Evolutionary conservation across 495 filamentous ascomycete species (phyloP).

Genomic region (Xylona heveae): DNA sequence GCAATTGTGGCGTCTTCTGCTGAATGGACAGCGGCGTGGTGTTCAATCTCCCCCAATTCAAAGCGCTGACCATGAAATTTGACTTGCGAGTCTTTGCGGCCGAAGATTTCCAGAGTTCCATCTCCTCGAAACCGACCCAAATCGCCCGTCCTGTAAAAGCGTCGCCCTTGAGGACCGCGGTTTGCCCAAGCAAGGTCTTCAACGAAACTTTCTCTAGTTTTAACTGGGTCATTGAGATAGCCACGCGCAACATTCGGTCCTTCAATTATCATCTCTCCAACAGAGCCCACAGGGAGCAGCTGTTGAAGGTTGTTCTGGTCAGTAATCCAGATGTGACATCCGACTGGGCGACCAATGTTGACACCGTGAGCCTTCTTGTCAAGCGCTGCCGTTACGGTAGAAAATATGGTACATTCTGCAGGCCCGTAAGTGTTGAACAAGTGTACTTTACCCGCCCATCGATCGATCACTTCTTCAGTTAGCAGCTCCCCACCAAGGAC

Average conservation of each 20-base stretch:
- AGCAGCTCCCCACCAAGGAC: constrained; percentile 21
- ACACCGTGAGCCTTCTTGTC: too few species aligned
- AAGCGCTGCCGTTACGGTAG: too few species aligned
- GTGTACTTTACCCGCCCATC: constrained; percentile 13
- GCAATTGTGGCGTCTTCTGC: background rate
- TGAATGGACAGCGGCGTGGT: constrained; percentile 4
- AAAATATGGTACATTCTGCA: too few species aligned
- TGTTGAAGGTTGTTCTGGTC: constrained; percentile 12
- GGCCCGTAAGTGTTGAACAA: constrained; percentile 20
- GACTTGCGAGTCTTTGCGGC: constrained; percentile 14
- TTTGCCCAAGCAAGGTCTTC: constrained; percentile 5
- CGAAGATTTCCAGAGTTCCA: constrained; percentile 12
- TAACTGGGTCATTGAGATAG: constrained; percentile 18
- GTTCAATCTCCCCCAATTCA: constrained; percentile 14
- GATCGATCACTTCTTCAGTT: constrained; percentile 6
- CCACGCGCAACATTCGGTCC: constrained; percentile 14
- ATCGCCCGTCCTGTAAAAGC: constrained; percentile 16
- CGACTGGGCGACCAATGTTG: background rate
- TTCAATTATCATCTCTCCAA: constrained; percentile 20
- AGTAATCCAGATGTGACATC: constrained; percentile 15
- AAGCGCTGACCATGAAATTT: constrained; percentile 14
- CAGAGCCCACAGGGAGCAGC: constrained; percentile 16
- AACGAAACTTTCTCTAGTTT: constrained; percentile 14
- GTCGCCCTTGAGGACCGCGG: constrained; percentile 3
- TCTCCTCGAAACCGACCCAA: constrained; percentile 11